Conservation (phyloP, 1,139 yeast genomes). For the Lodderomyces elongisporus region DNA sequence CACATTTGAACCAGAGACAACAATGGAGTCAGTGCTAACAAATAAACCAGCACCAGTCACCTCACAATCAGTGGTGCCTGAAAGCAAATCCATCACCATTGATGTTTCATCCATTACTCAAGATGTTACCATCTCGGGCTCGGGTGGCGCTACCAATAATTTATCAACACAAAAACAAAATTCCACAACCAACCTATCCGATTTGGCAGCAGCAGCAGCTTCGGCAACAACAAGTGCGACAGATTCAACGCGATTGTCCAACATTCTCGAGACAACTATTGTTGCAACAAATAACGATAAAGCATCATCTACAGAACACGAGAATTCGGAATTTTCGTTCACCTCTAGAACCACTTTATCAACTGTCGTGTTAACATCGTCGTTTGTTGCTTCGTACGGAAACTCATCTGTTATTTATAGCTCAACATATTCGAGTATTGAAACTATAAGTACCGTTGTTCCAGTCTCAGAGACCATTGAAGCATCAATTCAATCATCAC, state of each 20-base stretch:
- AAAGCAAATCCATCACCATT: slow-evolving; percentile 12
- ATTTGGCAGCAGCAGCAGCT: not conserved
- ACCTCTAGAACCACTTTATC: not conserved
- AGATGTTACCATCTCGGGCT: slow-evolving; percentile 9
- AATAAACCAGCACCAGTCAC: slow-evolving; percentile 25
- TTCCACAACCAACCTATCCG: not conserved
- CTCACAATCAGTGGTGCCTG: slow-evolving; percentile 18
- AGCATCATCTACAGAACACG: not conserved
- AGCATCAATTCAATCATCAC: not conserved
- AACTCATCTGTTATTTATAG: not conserved
- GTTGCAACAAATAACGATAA: not conserved
- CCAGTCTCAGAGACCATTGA: not conserved
- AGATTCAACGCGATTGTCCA: not conserved
- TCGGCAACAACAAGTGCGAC: not conserved
- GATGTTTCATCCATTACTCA: slow-evolving; percentile 11
- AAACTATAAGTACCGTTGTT: not conserved
- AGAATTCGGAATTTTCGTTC: too few relatives aligned
- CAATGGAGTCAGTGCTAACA: slow-evolving; percentile 17
- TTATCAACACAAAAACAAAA: slow-evolving; percentile 1
- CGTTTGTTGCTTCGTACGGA: not conserved
- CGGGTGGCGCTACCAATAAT: slow-evolving; percentile 2
- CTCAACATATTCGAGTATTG: not conserved
- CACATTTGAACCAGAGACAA: slow-evolving; percentile 16
- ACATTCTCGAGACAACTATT: not conserved
- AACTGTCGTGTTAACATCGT: slow-evolving; percentile 1